A percentile compares a stretch with the other conserved stretches of the same genome.
Evolutionary conservation across 179 eudicot species (phyloP).

Genomic region (Beta macrorhiza): DNA sequence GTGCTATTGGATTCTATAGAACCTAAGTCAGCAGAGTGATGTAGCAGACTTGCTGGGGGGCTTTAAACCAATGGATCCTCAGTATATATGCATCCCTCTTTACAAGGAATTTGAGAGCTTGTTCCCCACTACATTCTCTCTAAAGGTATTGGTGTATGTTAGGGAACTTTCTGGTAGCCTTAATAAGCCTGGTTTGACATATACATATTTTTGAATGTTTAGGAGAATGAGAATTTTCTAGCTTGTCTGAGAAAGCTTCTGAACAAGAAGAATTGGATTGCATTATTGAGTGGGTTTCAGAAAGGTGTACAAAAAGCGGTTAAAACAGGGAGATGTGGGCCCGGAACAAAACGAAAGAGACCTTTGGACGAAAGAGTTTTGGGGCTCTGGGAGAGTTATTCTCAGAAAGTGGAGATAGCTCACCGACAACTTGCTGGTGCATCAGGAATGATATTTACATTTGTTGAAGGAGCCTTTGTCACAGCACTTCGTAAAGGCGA

Average conservation of each 20-base stretch:
- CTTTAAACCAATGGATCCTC: conserved; percentile 81
- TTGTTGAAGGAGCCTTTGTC: conserved; percentile 95
- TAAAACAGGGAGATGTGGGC: conserved; percentile 38
- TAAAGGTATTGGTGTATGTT: conserved; percentile 48
- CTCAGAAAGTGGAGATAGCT: conserved; percentile 62
- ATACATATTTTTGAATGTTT: conserved; percentile 21
- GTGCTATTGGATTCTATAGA: conserved; percentile 49
- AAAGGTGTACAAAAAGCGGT: conserved; percentile 43
- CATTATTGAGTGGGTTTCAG: conserved; percentile 50
- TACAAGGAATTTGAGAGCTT: conserved; percentile 69
- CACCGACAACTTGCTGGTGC: conserved; percentile 57
- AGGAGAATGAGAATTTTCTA: conserved; percentile 60
- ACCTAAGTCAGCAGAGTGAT: conserved; percentile 97
- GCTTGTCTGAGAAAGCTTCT: conserved; percentile 41
- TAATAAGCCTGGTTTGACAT: conserved; percentile 19
- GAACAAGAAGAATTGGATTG: conserved; percentile 61
- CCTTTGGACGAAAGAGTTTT: conserved; percentile 46
- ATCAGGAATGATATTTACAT: conserved; percentile 88
- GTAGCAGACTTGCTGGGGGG: conserved; percentile 93
- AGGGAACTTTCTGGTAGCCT: conserved; percentile 5
- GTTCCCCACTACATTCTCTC: conserved; percentile 52
- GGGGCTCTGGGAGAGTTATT: conserved; percentile 57
- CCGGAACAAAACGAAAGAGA: conserved; percentile 74
- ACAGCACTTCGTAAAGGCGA: conserved; percentile 87
- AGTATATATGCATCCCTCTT: conserved; percentile 67